Conservation (phyloP, 108 stramenopile genomes). For the Asterionellopsis glacialis region DNA sequence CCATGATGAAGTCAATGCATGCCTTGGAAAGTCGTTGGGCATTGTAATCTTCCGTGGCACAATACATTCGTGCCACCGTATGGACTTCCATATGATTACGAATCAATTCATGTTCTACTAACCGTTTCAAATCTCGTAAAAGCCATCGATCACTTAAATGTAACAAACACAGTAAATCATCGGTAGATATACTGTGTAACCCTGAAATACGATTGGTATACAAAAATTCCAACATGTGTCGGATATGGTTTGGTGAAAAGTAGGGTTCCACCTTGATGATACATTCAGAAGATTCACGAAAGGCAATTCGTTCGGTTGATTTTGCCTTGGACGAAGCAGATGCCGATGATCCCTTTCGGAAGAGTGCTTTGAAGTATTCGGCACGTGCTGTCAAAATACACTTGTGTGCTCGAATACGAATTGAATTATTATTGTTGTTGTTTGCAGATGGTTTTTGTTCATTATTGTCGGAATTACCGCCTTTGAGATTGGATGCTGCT, state of each 20-base stretch:
- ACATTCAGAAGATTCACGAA: slow-evolving; percentile 69
- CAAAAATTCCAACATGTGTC: slow-evolving; percentile 89
- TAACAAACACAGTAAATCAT: slow-evolving; percentile 73
- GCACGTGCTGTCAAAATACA: slow-evolving; percentile 91
- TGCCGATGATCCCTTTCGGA: slow-evolving; percentile 66
- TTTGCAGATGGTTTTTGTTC: slow-evolving; percentile 1
- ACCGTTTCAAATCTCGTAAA: slow-evolving; percentile 80
- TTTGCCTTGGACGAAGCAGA: slow-evolving; percentile 1
- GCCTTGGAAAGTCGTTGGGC: slow-evolving; percentile 71
- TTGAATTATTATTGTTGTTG: slow-evolving; percentile 14
- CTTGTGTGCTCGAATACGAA: slow-evolving; percentile 88
- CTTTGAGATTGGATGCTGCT: slow-evolving; percentile 6
- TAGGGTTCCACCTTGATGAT: slow-evolving; percentile 71
- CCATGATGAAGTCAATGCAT: slow-evolving; percentile 88
- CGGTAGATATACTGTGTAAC: slow-evolving; percentile 49
- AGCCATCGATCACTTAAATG: slow-evolving; percentile 85
- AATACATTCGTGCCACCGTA: slow-evolving; percentile 85
- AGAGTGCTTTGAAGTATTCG: slow-evolving; percentile 96
- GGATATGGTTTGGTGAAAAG: slow-evolving; percentile 73
- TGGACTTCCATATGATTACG: slow-evolving; percentile 72
- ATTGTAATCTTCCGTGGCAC: slow-evolving; percentile 83
- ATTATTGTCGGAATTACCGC: slow-evolving; percentile 15
- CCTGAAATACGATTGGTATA: slow-evolving; percentile 89
- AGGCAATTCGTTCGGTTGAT: slow-evolving; percentile 20
- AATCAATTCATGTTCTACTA: slow-evolving; percentile 86